Conservation (phyloP, 495 filamentous ascomycete genomes). For the Penicillium canariense region DNA sequence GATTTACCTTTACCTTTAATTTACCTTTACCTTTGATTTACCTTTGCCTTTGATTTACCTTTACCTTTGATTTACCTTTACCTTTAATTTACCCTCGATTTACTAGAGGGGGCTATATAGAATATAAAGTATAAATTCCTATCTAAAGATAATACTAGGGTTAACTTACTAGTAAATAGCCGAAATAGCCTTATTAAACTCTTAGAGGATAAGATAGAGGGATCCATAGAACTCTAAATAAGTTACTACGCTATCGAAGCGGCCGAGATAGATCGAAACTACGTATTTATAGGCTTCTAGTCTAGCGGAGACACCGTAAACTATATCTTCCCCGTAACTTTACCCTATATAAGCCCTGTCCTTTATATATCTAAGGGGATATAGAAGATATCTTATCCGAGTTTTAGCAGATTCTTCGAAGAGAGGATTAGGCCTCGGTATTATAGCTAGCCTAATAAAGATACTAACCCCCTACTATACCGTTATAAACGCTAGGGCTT, state of each 20-base stretch:
- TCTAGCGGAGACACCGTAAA: neutral
- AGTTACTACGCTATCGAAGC: neutral
- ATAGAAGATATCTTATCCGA: neutral
- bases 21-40: too few species aligned
- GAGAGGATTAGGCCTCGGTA: neutral
- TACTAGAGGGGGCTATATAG: slow-evolving; percentile 28
- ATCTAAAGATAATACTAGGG: too few species aligned
- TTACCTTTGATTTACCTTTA: too few species aligned
- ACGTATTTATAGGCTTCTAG: neutral
- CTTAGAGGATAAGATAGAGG: neutral
- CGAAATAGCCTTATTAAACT: neutral
- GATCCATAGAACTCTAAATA: neutral
- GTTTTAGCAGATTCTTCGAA: neutral
- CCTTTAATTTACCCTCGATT: too few species aligned
- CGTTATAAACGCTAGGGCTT: too few species aligned
- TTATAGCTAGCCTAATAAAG: neutral
- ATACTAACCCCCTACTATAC: neutral
- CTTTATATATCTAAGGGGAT: neutral
- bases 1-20: too few species aligned
- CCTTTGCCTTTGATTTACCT: too few species aligned
- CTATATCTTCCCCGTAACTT: neutral
- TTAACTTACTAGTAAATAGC: too few species aligned
- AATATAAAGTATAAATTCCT: neutral
- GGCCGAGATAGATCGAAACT: neutral
- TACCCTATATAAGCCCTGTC: neutral